Percentiles rank a stretch among this genome's conserved stretches.
phyloP scores from a whole-genome alignment of 2,329 filamentous ascomycete genomes.

The Trichoderma sp. region DNA sequence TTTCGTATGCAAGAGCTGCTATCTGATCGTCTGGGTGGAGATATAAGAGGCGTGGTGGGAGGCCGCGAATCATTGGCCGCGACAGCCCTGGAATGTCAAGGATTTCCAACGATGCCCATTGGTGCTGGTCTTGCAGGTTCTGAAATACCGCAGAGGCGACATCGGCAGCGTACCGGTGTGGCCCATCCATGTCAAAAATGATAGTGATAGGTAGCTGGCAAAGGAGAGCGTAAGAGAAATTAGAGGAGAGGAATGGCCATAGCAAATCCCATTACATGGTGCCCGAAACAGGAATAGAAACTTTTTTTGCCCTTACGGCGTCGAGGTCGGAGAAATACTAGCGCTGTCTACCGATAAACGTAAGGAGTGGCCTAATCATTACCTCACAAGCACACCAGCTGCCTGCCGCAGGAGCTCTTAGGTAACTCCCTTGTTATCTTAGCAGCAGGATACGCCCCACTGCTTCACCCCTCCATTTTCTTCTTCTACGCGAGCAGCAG shows the following conservation, averaged over 20 bases:
- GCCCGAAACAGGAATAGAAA: conserved; percentile 17
- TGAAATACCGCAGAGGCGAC: conserved; percentile 59
- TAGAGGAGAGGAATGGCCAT: conserved; percentile 11
- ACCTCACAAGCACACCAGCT: conserved; percentile 25
- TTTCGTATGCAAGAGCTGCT: conserved; percentile 66
- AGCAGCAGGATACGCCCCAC: conserved; percentile 23
- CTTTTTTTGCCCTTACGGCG: conserved; percentile 6
- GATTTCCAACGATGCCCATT: conserved; percentile 67
- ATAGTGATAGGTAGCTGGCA: background rate
- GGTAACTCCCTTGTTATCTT: conserved; percentile 17
- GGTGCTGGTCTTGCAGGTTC: conserved; percentile 76
- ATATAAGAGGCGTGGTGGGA: conserved; percentile 75
- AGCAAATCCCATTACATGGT: background rate
- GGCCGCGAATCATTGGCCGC: conserved; percentile 70
- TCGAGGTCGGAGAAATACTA: conserved; percentile 23
- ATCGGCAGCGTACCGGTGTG: conserved; percentile 22
- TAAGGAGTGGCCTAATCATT: conserved; percentile 24
- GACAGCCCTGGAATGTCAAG: conserved; percentile 47
- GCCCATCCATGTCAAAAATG: conserved; percentile 19
- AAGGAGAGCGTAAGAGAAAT: conserved; percentile 5
- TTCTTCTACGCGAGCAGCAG: conserved; percentile 6
- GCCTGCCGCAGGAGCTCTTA: conserved; percentile 12
- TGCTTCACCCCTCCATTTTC: conserved; percentile 27
- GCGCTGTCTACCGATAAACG: conserved; percentile 25
- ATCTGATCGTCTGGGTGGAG: conserved; percentile 83